A percentile compares a stretch with the other conserved stretches of the same genome.
Evolutionary conservation across 371 early-diverging fungal species (phyloP).

Genomic region (Actinomortierella wolfii): DNA sequence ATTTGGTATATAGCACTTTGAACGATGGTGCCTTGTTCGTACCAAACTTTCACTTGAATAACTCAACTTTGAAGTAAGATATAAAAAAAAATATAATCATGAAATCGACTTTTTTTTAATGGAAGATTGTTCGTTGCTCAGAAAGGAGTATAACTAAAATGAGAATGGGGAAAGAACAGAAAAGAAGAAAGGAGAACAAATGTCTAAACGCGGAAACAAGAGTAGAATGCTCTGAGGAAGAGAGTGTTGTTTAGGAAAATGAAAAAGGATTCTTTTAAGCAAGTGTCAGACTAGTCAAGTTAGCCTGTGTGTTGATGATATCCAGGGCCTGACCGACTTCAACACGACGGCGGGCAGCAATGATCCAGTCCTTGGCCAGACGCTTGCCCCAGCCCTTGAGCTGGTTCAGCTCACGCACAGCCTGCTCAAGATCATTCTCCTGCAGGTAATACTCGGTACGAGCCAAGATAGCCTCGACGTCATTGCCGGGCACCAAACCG

Average conservation of each 20-base stretch:
- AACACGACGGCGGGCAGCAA: constrained; percentile 80
- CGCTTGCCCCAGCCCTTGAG: constrained; percentile 92
- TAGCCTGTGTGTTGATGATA: constrained; percentile 69
- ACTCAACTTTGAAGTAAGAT: too few species aligned
- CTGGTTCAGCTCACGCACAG: constrained; percentile 94
- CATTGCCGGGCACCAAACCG: constrained; percentile 86
- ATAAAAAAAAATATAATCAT: too few species aligned
- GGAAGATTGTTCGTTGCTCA: too few species aligned
- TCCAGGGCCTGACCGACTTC: constrained; percentile 92
- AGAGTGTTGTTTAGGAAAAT: not conserved
- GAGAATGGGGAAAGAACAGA: not conserved
- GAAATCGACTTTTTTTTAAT: too few species aligned
- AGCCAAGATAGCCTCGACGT: constrained; percentile 89
- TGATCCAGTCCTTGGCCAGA: constrained; percentile 91
- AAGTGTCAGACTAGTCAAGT: constrained; percentile 59
- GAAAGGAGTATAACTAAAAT: not conserved
- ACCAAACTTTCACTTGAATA: too few species aligned
- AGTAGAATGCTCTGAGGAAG: not conserved
- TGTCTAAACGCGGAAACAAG: not conserved
- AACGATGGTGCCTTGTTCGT: too few species aligned
- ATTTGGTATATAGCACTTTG: too few species aligned
- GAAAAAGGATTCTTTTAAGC: constrained; percentile 20
- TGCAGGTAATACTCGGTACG: constrained; percentile 79
- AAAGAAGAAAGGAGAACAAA: not conserved
- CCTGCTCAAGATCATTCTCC: constrained; percentile 83